Base-by-base conservation (phyloP, 2,329 filamentous ascomycete species). In the Fusarium buharicum region DNA sequence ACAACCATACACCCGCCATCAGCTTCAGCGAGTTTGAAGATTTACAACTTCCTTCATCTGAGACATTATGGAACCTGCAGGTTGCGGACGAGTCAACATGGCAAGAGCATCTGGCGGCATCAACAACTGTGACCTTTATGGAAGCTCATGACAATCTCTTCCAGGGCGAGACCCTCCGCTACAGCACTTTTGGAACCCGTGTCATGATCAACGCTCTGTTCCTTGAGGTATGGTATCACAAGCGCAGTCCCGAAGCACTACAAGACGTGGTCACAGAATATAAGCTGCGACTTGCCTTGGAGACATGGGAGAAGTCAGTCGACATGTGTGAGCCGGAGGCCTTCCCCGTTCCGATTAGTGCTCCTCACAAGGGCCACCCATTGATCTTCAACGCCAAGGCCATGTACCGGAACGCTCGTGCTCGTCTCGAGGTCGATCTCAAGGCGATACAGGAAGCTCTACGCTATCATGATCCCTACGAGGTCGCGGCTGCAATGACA, bases 171-270 rank as follows among this genome's bases (percentile, higher is more conserved):
- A 86, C 86, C 55, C 86, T 94, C 47, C 90, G 90, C 69, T 99
- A 98, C 82, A 98, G 94, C 73, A 94, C 94, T 2, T 99, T 98
- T 75, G 94, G 93, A 6, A 96, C 95, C 11, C 92, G 95, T 62
- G 92, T 98, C 64, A 96, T 99, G 92, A 97, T 98, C 84, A 99
- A 98, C 73, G 94, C 95, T 11, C 83, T 99, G 64, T 99, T 98
- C 83, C 84, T 99, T 44, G 95, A 98, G 77, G 94, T 98, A 3
- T 99, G 95, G 95, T 96, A 97, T 74, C 92, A 98, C 81, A 97
- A 97, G 85, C 91, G 95, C 73, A 97, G 92, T 76, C 94, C 94
- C n/a, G 93, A 98, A 75, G 93, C 94, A 46, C 83, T 98, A 36
- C 95, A 98, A 78, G 94, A 98, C 73, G 93, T 98, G 34, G 94